Base-by-base conservation (phyloP, 75 land plant species). In the Adiantum capillusveneris region DNA sequence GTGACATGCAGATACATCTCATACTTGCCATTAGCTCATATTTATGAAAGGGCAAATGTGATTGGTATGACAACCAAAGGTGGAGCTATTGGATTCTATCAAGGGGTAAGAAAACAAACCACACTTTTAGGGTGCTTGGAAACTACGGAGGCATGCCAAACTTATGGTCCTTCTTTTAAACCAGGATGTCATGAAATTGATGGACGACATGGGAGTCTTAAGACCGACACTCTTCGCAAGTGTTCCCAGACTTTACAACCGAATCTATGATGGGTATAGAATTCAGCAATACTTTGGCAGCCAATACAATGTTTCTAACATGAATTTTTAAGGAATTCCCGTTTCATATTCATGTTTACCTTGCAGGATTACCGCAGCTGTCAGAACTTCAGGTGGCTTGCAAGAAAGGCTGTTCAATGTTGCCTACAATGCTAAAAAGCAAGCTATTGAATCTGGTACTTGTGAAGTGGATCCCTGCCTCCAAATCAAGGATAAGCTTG, bases 1-100 rank as follows among this genome's bases (percentile, higher is more conserved):
- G n/a, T n/a, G n/a, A n/a, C n/a, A n/a, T n/a, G 36, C 84, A 94
- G 98, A 21, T 88, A 86, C 63, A 86, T 95, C 61, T 95, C 99
- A 0, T 95, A 90, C 63, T 79, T 95, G 63, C 99, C 99, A 25
- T 66, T 95, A 68, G 99, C 99, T 25, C 99, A 95, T 70, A 95
- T 95, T 13, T 95, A 90, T 75, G 99, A 95, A 69, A 56, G 99
- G 51, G 72, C 75, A 31, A 86, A 86, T 65, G 75, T 80, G 34
- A 45, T 90, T 43, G 60, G 64, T 41, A 59, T 77, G 70, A 68
- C 45, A 19, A 70, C 84, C 57, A 55, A 12, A 81, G 99, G 99
- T 31, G 91, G 70, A 69, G 88, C 88, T 31, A 63, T 86, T 75
- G 99, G 99, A 29, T 95, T 95, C 63, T 95, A 86, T 56, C 99